Evolutionary conservation across 2,329 filamentous ascomycete species (phyloP), one percentile per base, ranked within the genome.

Genomic region (Botrytis paeoniae): DNA sequence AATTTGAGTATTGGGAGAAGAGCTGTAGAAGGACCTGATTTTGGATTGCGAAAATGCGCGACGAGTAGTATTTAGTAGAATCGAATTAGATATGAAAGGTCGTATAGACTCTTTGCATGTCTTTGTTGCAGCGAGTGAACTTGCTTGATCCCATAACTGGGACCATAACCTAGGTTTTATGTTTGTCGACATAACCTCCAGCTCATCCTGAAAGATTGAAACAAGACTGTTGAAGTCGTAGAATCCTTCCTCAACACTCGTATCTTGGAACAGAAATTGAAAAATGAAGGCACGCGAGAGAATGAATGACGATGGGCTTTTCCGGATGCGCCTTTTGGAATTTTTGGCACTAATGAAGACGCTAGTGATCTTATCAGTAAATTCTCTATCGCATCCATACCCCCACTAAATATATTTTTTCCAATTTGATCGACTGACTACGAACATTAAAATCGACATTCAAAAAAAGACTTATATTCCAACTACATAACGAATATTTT

Each of bases 81-180:
- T 75, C 20, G 73, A 63, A 69, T 57, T 69, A 51, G 73, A 39
- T 70, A 70, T 73, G 48, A 73, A 57, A 69, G 66, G 62, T 54
- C 74, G 74, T 60, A 61, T 68, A 63, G 72, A 43, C 59, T 70
- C 71, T 73, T 72, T 73, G 63, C 62, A 76, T 66, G 62, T 72
- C 65, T 74, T 76, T n/a, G 74, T 75, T 25, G 74, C 63, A 64
- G 74, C 70, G 22, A 75, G 77, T 25, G 75, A 73, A 64, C 72
- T 76, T 61, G 73, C 76, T 73, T 79, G 75, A 75, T 78, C 79
- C 78, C 83, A 82, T 74, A 85, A 76, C 73, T 82, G 83, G 80
- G 83, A 82, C 79, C 83, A 85, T 76, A 86, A 80, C 80, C 81
- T 84, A 73, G 82, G 82, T 81, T 82, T 84, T 78, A 85, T 80